A percentile compares a stretch with the other conserved stretches of the same genome.
Evolutionary conservation across 1,139 yeast species (phyloP).

Genomic region (Pichia sp.): DNA sequence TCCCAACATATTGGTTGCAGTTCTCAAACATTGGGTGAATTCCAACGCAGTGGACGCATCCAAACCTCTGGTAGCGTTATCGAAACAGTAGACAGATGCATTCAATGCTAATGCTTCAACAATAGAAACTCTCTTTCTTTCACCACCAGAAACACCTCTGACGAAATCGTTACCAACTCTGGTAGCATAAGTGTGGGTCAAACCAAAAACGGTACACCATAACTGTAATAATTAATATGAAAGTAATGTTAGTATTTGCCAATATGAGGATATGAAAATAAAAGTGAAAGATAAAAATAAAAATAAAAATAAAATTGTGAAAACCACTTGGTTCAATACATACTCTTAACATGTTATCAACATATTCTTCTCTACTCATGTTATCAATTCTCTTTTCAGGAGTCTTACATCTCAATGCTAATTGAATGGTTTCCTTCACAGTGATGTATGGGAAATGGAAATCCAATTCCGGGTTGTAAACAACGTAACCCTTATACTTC

Average conservation of each 20-base stretch:
- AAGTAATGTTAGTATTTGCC: constrained; percentile 45
- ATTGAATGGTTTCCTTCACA: constrained; percentile 40
- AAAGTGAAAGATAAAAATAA: constrained; percentile 44
- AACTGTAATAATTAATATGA: constrained; percentile 50
- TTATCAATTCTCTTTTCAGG: constrained; percentile 34
- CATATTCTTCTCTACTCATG: constrained; percentile 35
- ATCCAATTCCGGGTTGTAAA: constrained; percentile 40
- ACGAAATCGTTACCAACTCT: constrained; percentile 52
- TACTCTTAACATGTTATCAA: constrained; percentile 36
- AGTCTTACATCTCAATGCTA: constrained; percentile 34
- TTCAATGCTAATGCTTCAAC: constrained; percentile 8
- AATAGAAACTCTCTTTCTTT: constrained; percentile 57
- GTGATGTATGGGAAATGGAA: constrained; percentile 38
- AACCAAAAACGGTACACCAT: constrained; percentile 21
- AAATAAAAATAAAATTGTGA: background rate
- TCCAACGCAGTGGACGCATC: constrained; percentile 60
- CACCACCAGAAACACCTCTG: constrained; percentile 79
- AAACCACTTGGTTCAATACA: constrained; percentile 33
- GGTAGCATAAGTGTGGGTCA: constrained; percentile 9
- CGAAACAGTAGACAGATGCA: constrained; percentile 55
- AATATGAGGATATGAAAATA: constrained; percentile 11
- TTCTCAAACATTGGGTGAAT: constrained; percentile 11
- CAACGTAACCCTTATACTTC: constrained; percentile 35
- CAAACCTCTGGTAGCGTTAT: constrained; percentile 62
- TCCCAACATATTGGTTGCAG: constrained; percentile 41